phyloP scores from a whole-genome alignment of 371 early-diverging fungal species.

The Lichtheimia hyalospora region DNA sequence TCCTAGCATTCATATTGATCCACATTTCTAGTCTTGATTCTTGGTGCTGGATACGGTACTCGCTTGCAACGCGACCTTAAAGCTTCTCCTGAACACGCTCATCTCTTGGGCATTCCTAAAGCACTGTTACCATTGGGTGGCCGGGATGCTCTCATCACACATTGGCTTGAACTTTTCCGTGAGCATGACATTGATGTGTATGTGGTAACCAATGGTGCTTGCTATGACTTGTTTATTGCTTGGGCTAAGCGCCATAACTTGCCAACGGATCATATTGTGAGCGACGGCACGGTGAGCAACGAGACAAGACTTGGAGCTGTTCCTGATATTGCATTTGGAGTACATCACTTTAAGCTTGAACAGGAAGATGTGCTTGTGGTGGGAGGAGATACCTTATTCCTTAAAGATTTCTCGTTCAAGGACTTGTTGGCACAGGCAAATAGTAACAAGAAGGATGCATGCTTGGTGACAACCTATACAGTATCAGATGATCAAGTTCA shows the following conservation, averaged over 20 bases:
- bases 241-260: constrained; percentile 51
- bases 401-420: constrained; percentile 49
- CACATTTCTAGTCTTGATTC: constrained; percentile 44
- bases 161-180: constrained; percentile 49
- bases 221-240: constrained; percentile 37
- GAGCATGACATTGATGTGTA: constrained; percentile 31
- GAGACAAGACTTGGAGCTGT: constrained; percentile 62
- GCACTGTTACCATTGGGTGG: constrained; percentile 49
- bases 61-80: constrained; percentile 52
- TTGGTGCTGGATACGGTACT: constrained; percentile 61
- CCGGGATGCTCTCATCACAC: constrained; percentile 50
- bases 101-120: constrained; percentile 51
- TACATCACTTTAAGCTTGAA: constrained; percentile 32
- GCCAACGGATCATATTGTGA: constrained; percentile 45
- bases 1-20: too few species aligned
- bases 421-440: constrained; percentile 11
- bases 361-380: constrained; percentile 48
- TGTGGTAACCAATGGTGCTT: constrained; percentile 47
- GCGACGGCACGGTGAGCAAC: constrained; percentile 53
- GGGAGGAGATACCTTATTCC: constrained; percentile 61
- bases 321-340: constrained; percentile 53
- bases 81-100: constrained; percentile 23
- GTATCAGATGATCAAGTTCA: constrained; percentile 43
- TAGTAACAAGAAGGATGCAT: constrained; percentile 2
- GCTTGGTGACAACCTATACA: constrained; percentile 48